Evolutionary conservation across 345 rosid species (phyloP).

Genomic region (Gossypium herbaceum): DNA sequence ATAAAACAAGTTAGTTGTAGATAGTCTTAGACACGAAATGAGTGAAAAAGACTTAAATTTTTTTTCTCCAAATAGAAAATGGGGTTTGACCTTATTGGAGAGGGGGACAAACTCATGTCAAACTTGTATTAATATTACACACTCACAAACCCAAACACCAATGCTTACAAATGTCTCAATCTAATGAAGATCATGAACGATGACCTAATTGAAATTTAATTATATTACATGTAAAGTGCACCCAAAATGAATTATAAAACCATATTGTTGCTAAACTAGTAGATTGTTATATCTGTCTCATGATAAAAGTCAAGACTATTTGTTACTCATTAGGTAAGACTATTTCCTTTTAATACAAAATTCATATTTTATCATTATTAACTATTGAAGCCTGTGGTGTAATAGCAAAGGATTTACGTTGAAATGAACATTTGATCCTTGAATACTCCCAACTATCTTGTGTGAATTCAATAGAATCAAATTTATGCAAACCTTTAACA

Average conservation of each 20-base stretch:
- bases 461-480: neutral
- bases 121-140: constrained; percentile 15
- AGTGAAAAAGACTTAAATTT: neutral
- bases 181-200: constrained; percentile 11
- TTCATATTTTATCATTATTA: too few relatives aligned
- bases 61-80: constrained; percentile 13
- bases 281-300: constrained; percentile 13
- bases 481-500: neutral
- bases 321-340: constrained; percentile 41
- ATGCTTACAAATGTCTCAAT: constrained; percentile 9
- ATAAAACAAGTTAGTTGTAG: constrained; percentile 33
- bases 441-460: too few relatives aligned
- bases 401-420: too few relatives aligned
- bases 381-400: too few relatives aligned
- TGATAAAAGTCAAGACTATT: constrained; percentile 34
- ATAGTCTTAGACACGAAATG: constrained; percentile 25
- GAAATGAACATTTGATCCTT: too few relatives aligned
- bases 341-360: neutral
- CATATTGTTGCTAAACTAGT: constrained; percentile 20
- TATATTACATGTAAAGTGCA: neutral
- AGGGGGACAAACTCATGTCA: constrained; percentile 18
- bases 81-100: constrained; percentile 26
- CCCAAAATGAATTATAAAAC: neutral
- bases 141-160: constrained; percentile 16
- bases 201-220: constrained; percentile 3